Base-by-base conservation (phyloP, 2,329 filamentous ascomycete species). In the Colletotrichum spaethianum region DNA sequence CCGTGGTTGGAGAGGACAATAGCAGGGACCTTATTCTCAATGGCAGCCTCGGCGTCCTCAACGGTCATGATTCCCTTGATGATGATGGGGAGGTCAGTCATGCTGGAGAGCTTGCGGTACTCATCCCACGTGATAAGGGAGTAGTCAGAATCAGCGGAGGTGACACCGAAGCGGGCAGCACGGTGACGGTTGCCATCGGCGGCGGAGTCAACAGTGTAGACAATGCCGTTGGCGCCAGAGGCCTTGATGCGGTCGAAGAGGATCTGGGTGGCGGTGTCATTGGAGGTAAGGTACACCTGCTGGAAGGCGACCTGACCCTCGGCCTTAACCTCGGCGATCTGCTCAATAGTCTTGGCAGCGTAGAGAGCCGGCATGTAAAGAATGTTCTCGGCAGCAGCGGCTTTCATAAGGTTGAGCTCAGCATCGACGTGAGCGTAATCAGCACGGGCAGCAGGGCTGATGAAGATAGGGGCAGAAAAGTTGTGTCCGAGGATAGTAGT, bases 391-490 rank as follows among this genome's bases (percentile, higher is more conserved):
- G 80, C 77, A 11, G 79, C 85, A 12, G 88, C 87, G 50, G 82
- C 86, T 79, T 85, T 82, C 65, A 87, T 83, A 31, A 90, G 78
- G 75, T 86, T 87, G 9, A 83, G 75, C 79, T 90, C 87, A 28
- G 80, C 87, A 12, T 84, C 81, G 0, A 80, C 77, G 73, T 89
- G 82, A 9, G 77, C 87, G 63, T 85, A 83, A 36, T 78, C 83
- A 23, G 80, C 87, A 7, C 82, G 81, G 33, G 86, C 85, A 12
- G 83, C 85, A 5, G 87, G 86, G 69, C 82, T 82, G 76, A 89
- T 89, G 80, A 86, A 89, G 80, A 89, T 86, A n/a, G 87, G 87
- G 0, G 84, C 83, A 0, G 83, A 86, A 78, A 88, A 87, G 79
- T 88, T 86, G 79, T 87, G 80, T 40, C 87, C 87, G 42, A 89